phyloP scores from a whole-genome alignment of 75 land plant genomes.

The Sequoiadendron giganteum region DNA sequence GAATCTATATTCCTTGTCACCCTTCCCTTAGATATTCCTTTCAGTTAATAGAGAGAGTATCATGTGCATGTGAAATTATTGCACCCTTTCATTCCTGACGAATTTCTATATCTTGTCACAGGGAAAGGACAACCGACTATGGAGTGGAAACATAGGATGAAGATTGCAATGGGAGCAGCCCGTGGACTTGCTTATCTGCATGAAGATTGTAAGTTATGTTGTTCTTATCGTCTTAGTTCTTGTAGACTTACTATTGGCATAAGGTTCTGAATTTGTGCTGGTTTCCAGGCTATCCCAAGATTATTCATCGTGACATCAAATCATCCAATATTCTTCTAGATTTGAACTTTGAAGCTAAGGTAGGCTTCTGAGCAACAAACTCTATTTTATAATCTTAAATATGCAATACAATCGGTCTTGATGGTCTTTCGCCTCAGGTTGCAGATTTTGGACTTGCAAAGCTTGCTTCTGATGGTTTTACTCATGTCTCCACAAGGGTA shows the following conservation, averaged over 20 bases:
- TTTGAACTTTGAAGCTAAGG: conserved; percentile 73
- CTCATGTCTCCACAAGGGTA: conserved; percentile 93
- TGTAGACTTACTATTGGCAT: neutral
- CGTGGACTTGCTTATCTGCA: conserved; percentile 78
- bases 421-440: conserved; percentile 43
- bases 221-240: neutral
- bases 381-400: neutral
- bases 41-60: neutral
- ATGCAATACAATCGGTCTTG: neutral
- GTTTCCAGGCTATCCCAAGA: conserved; percentile 64
- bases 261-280: neutral
- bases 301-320: conserved; percentile 87
- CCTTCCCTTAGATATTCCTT: neutral
- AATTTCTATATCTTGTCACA: conserved; percentile 12
- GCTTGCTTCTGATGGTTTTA: conserved; percentile 62
- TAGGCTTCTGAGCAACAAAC: neutral
- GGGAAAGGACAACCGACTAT: conserved; percentile 53
- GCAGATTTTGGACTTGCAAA: conserved; percentile 97
- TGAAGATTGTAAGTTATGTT: conserved; percentile 61
- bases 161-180: conserved; percentile 68
- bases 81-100: neutral
- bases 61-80: neutral
- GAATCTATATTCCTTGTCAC: neutral
- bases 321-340: conserved; percentile 80
- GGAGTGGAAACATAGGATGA: conserved; percentile 58